A percentile compares a stretch with the other conserved stretches of the same genome.
phyloP scores from a whole-genome alignment of 768 basidiomycete genomes.

The Naganishia friedmannii region DNA sequence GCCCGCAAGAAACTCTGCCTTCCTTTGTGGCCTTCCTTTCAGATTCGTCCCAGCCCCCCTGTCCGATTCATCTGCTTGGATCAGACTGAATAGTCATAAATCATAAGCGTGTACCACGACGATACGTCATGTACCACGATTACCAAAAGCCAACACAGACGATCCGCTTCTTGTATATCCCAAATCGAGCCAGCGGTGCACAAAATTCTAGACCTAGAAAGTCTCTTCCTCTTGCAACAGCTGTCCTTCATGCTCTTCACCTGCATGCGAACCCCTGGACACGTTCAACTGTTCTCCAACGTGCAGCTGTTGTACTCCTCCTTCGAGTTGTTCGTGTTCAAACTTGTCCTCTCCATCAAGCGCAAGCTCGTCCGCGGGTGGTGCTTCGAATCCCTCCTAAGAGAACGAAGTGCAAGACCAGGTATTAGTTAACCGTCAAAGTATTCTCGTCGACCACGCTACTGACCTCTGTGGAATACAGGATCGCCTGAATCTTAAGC shows the following conservation, averaged over 20 bases:
- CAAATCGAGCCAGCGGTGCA: not conserved
- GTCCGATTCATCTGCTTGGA: not conserved
- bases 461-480: conserved; percentile 89
- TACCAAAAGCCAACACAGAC: conserved; percentile 10
- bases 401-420: conserved; percentile 13
- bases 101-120: not conserved
- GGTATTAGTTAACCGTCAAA: not conserved
- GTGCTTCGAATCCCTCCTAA: conserved; percentile 91
- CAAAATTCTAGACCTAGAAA: conserved; percentile 34
- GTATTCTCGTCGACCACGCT: not conserved
- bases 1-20: not conserved
- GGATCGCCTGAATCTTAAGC: conserved; percentile 79
- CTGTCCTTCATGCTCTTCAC: conserved; percentile 18
- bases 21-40: not conserved
- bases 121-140: not conserved
- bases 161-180: not conserved
- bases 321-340: conserved; percentile 12
- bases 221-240: conserved; percentile 47
- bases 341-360: conserved; percentile 33
- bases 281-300: conserved; percentile 7
- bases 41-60: not conserved
- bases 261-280: conserved; percentile 27
- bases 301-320: conserved; percentile 7
- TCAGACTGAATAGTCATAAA: not conserved
- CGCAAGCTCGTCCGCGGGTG: conserved; percentile 49